phyloP scores from a whole-genome alignment of 805 yeast genomes.

The Yueomyces sinensis region DNA sequence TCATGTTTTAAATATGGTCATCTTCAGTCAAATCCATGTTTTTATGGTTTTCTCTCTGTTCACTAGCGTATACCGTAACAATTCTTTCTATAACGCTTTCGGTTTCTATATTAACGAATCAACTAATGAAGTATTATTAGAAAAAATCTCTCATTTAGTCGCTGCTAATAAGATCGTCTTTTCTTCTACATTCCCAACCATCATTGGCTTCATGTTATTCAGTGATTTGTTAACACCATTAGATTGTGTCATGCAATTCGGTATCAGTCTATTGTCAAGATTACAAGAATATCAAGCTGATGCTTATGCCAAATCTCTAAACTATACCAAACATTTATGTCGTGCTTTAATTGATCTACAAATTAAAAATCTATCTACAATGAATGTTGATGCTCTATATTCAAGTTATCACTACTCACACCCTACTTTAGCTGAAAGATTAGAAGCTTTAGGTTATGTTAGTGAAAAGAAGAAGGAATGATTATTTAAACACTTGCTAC shows the following conservation, averaged over 20 bases:
- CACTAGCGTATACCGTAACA: slow-evolving; percentile 67
- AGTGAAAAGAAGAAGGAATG: slow-evolving; percentile 20
- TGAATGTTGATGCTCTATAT: slow-evolving; percentile 82
- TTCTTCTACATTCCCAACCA: slow-evolving; percentile 45
- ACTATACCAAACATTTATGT: slow-evolving; percentile 56
- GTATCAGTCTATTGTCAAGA: slow-evolving; percentile 62
- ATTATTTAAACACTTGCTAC: background rate
- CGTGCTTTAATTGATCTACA: slow-evolving; percentile 63
- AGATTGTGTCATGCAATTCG: slow-evolving; percentile 53
- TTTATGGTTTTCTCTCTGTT: slow-evolving; percentile 58
- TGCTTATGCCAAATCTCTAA: slow-evolving; percentile 62
- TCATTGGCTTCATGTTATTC: slow-evolving; percentile 74
- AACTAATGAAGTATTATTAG: background rate
- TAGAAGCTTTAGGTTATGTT: slow-evolving; percentile 49
- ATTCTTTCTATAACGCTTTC: slow-evolving; percentile 62
- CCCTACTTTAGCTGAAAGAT: slow-evolving; percentile 84
- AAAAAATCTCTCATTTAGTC: background rate
- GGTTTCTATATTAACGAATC: slow-evolving; percentile 39
- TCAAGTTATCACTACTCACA: slow-evolving; percentile 84
- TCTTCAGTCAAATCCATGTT: slow-evolving; percentile 50
- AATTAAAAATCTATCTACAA: slow-evolving; percentile 69
- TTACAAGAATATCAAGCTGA: slow-evolving; percentile 91
- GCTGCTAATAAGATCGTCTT: slow-evolving; percentile 10
- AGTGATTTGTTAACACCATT: slow-evolving; percentile 68
- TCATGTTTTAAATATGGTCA: slow-evolving; percentile 70